Percentiles rank a stretch among this genome's conserved stretches.
Conservation (phyloP, 1,284 basidiomycete genomes). For the Tilletia horrida region DNA sequence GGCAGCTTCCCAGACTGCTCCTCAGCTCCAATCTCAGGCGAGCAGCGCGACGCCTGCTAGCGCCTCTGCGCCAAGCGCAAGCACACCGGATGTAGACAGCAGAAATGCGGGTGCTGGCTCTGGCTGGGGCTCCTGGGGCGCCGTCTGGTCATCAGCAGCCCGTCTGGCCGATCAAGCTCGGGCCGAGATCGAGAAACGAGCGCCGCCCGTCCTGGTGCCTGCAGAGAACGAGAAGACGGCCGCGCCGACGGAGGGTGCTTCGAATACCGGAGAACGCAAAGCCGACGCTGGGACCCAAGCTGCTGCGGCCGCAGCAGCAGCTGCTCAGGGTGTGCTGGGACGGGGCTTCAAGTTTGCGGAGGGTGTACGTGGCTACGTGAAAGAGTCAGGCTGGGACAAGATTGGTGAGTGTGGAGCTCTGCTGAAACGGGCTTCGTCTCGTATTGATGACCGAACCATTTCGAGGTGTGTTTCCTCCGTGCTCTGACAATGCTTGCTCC, state of each 20-base stretch:
- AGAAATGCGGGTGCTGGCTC: constrained; percentile 72
- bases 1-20: background rate
- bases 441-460: background rate
- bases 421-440: background rate
- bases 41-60: background rate
- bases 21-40: background rate
- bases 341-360: constrained; percentile 41
- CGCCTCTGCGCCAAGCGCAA: background rate
- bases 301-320: background rate
- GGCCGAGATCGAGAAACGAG: constrained; percentile 48
- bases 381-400: constrained; percentile 43
- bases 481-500: background rate
- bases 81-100: constrained; percentile 21
- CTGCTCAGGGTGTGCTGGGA: background rate
- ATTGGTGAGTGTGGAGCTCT: constrained; percentile 21
- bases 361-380: constrained; percentile 42
- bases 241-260: background rate
- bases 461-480: background rate
- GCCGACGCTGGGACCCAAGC: background rate
- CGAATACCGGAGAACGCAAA: constrained; percentile 4
- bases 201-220: constrained; percentile 15
- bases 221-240: background rate
- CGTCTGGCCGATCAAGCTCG: constrained; percentile 51
- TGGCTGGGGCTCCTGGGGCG: constrained; percentile 66
- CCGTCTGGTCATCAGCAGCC: constrained; percentile 59